Base-by-base conservation (phyloP, 805 yeast species). In the Yueomyces sinensis region DNA sequence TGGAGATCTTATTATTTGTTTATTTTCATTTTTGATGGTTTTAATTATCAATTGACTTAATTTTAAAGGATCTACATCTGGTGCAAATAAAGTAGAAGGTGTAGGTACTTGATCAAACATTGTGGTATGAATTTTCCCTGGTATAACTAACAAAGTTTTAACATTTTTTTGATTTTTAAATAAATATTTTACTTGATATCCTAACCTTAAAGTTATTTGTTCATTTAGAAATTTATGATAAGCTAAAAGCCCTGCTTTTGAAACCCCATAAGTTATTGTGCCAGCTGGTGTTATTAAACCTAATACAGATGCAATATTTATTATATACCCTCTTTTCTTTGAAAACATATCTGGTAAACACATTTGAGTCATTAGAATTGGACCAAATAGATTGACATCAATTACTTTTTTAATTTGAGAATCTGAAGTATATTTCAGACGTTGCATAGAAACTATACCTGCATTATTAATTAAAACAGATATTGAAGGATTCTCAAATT, bases 241-340 rank as follows among this genome's bases (percentile, higher is more conserved):
- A 0, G 89, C 86, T 34, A 89, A 72, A 20, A 83, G 56, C 0
- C 93, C 96, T 0, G 94, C 77, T 52, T 89, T 89, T 13, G 94
- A 72, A 0, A 96, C 95, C 0, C 95, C 95, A 50, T 89, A 89
- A 0, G 81, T 81, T 36, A 74, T 62, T 37, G 83, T 63, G 17
- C 79, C 64, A 9, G 94, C 87, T 0, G 96, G 96, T 0, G 91
- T 69, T 64, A 82, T 67, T 42, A 78, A 76, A 0, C 95, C 96
- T 36, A 89, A 61, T 0, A 82, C 86, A 0, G 95, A 83, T 0
- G 93, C 83, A 28, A 89, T 63, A 3, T 86, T 82, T 23, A 87
- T 74, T 16, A 89, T 66, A 50, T 75, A 81, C 0, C 96, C 95
- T 31, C 89, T 60, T 37, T 66, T 62, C 16, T 50, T 39, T 16